phyloP scores from a whole-genome alignment of 306 rosid species.

The Hippophae gyantsensis region DNA sequence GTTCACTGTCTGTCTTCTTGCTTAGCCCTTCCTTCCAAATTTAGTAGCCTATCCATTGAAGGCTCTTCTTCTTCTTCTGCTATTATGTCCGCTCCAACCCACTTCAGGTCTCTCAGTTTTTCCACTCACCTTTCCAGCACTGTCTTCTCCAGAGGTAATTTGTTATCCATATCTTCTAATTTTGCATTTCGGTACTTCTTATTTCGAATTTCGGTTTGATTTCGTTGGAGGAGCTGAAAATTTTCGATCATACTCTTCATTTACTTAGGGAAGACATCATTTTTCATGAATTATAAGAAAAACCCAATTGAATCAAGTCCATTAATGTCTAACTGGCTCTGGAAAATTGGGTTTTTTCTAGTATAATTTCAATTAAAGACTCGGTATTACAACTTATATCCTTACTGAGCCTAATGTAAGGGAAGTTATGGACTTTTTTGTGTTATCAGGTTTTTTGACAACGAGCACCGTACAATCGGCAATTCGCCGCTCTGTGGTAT shows the following conservation, averaged over 20 bases:
- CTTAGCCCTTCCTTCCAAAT: constrained; percentile 60
- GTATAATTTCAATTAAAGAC: no score
- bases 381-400: background rate
- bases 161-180: background rate
- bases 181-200: background rate
- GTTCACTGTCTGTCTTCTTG: constrained; percentile 37
- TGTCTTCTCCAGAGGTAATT: constrained; percentile 45
- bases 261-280: no score
- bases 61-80: constrained; percentile 15
- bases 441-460: constrained; percentile 41
- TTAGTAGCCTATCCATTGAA: constrained; percentile 40
- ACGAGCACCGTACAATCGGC: constrained; percentile 31
- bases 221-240: background rate
- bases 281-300: no score
- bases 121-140: constrained; percentile 43
- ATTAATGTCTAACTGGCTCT: no score
- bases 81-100: constrained; percentile 21
- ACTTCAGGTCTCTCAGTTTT: constrained; percentile 47
- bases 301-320: no score
- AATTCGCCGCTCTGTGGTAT: constrained; percentile 36
- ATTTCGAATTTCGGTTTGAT: background rate
- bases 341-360: no score
- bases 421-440: constrained; percentile 10
- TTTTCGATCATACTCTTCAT: no score
- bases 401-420: background rate